Conservation (phyloP, 2,329 filamentous ascomycete species). For the Macrophomina tecta region DNA sequence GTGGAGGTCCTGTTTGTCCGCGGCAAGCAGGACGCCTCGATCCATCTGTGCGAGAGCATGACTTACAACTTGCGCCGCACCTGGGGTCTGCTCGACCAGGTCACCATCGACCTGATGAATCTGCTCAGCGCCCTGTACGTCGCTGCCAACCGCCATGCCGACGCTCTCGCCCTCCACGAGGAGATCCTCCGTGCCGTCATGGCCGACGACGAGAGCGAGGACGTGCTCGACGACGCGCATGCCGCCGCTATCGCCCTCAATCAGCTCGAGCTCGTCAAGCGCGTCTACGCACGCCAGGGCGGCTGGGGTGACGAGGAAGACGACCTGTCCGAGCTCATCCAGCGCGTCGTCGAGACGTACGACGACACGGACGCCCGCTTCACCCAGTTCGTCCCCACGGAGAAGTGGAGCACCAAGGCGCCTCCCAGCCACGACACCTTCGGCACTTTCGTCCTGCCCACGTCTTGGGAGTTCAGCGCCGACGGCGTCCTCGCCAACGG, state of each 20-base stretch:
- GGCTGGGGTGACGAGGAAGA: conserved; percentile 52
- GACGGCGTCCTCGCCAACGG: conserved; percentile 12
- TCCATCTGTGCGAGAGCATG: conserved; percentile 58
- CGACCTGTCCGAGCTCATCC: conserved; percentile 54
- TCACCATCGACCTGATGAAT: conserved; percentile 57
- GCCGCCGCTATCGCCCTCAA: conserved; percentile 39
- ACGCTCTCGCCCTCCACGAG: conserved; percentile 40
- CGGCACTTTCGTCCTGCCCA: conserved; percentile 26
- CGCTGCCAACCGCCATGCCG: conserved; percentile 45
- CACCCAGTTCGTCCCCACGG: neutral
- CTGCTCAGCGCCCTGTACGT: conserved; percentile 59
- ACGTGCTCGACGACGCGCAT: conserved; percentile 34
- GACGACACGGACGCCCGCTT: conserved; percentile 29
- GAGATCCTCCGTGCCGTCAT: conserved; percentile 43
- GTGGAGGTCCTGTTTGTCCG: conserved; percentile 60
- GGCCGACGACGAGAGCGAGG: conserved; percentile 35
- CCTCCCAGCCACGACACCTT: conserved; percentile 16
- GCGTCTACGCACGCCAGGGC: conserved; percentile 51
- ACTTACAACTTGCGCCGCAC: conserved; percentile 62
- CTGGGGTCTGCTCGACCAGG: conserved; percentile 55
- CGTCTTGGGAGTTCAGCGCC: conserved; percentile 18
- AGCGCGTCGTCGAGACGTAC: conserved; percentile 51
- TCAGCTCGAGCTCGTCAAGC: conserved; percentile 43
- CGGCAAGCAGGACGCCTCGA: conserved; percentile 49
- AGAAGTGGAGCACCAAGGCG: conserved; percentile 25